Percentiles rank a stretch among this genome's conserved stretches.
Conservation (phyloP, 208 protist species). For the Wallacemonas sp. region DNA sequence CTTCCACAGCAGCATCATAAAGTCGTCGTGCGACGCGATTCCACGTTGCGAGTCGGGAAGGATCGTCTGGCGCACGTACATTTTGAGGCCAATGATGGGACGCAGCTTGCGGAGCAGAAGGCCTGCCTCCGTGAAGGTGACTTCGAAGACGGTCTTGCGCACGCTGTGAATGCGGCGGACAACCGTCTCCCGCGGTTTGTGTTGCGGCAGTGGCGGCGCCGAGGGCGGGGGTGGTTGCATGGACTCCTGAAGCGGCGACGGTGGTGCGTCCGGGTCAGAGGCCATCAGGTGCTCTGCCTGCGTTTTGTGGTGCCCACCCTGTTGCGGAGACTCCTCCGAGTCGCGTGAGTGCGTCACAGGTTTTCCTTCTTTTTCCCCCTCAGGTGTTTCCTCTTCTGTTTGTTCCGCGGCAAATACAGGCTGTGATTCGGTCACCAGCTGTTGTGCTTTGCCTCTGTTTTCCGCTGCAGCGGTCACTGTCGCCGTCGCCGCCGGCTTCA, state of each 20-base stretch:
- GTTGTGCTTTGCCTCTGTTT: background rate
- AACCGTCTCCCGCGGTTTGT: background rate
- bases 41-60: conserved; percentile 69
- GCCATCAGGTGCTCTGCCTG: background rate
- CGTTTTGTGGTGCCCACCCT: too few species aligned
- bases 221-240: background rate
- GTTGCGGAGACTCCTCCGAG: too few species aligned
- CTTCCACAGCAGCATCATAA: conserved; percentile 86
- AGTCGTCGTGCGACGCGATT: conserved; percentile 60
- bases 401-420: too few species aligned
- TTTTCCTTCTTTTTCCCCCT: background rate
- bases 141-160: conserved; percentile 52
- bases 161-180: conserved; percentile 59
- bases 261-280: background rate
- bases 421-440: background rate
- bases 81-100: conserved; percentile 51
- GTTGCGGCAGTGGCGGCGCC: background rate
- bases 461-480: background rate
- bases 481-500: background rate
- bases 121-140: conserved; percentile 73
- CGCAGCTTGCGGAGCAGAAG: conserved; percentile 42
- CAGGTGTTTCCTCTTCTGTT: too few species aligned
- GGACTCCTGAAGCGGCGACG: background rate
- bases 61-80: conserved; percentile 61
- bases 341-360: too few species aligned